phyloP scores from a whole-genome alignment of 768 basidiomycete genomes.

The Mycena vulgaris region DNA sequence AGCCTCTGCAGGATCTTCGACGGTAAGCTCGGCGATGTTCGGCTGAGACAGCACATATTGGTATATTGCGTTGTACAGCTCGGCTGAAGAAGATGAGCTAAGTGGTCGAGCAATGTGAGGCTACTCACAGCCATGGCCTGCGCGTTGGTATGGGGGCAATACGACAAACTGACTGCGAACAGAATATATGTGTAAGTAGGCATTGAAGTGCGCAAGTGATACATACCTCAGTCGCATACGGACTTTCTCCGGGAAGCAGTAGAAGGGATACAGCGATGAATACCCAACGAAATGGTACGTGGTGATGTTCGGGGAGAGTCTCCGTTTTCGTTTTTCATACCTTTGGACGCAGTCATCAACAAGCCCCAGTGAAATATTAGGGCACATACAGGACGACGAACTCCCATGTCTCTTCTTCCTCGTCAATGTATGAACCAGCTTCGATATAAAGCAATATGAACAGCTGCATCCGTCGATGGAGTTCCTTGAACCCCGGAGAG shows the following conservation, averaged over 20 bases:
- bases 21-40: constrained; percentile 90
- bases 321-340: constrained; percentile 87
- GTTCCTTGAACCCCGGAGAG: constrained; percentile 91
- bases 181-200: neutral
- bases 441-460: constrained; percentile 97
- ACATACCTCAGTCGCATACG: constrained; percentile 88
- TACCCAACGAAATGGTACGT: constrained; percentile 97
- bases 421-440: constrained; percentile 94
- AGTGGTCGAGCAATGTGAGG: neutral
- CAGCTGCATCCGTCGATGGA: constrained; percentile 93
- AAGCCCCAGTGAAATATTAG: neutral
- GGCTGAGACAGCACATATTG: constrained; percentile 76
- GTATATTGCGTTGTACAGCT: constrained; percentile 91
- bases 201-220: constrained; percentile 13
- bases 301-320: constrained; percentile 58
- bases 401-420: constrained; percentile 95
- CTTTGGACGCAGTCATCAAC: constrained; percentile 54
- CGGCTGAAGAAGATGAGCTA: constrained; percentile 64
- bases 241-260: constrained; percentile 93
- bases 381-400: constrained; percentile 85
- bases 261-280: constrained; percentile 95
- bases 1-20: constrained; percentile 98
- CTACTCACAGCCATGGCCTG: constrained; percentile 90
- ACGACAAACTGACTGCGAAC: constrained; percentile 92
- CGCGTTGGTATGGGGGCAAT: constrained; percentile 89